Base-by-base conservation (phyloP, 495 filamentous ascomycete species). In the Penicillium mononematosum region DNA sequence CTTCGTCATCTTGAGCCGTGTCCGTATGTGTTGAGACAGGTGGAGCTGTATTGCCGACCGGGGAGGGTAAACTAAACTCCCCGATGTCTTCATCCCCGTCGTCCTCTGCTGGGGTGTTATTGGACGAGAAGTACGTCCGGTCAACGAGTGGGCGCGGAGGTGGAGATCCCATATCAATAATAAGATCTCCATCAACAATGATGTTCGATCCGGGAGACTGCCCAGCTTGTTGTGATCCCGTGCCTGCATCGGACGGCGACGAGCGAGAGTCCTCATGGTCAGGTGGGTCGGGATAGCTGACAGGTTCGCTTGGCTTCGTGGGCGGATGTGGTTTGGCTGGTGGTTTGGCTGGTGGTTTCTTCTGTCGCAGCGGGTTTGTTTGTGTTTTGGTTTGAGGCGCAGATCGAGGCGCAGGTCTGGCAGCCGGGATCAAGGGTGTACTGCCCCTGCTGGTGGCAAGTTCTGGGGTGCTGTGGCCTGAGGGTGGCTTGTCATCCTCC, bases 81-180 rank as follows among this genome's bases (percentile, higher is more conserved):
- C 76, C 77, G 45, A 77, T 70, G n/a, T 75, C 68, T 39, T 71
- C 70, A 31, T 77, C 70, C 4, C 70, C 69, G 11, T 75, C 66
- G 12, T 70, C 70, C 11, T 71, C 59, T 19, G 64, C 60, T 5
- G 74, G 74, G 1, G 75, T 71, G 32, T 75, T 70, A 43, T 70
- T 75, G 17, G 75, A 72, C 10, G 70, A 75, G 61, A 77, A 76
- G 63, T 73, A 74, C 14, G 74, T 68, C 6, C 74, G 71, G 48
- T 77, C 73, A 55, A 75, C 64, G 56, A 74, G 74, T 16, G 66
- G 45, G 48, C 69, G 69, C 9, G 70, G 73, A 14, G 66, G 74
- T 41, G 77, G 77, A 24, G 77, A 80, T 29, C 77, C 77, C 77
- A 80, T 80, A 48, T 80, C 77, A 45, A 80, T 80, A 47, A 78